Evolutionary conservation across 768 basidiomycete species (phyloP).

Genomic region (Royoungia palumana): DNA sequence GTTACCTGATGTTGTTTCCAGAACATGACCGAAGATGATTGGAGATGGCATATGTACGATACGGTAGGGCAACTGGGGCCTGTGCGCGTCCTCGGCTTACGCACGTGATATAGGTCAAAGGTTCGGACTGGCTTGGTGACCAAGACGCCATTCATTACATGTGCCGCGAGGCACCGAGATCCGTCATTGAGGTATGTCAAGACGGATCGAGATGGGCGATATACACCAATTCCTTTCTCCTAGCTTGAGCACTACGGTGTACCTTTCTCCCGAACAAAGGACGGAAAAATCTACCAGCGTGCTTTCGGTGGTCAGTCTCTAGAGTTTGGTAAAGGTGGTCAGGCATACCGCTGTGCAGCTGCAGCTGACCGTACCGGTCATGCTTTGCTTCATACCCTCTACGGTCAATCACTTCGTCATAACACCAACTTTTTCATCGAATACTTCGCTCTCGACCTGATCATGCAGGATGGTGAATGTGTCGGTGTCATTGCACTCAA

Average conservation of each 20-base stretch:
- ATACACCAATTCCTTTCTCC: background rate
- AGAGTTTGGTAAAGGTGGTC: conserved; percentile 96
- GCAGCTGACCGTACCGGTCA: conserved; percentile 99
- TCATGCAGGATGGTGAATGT: conserved; percentile 99
- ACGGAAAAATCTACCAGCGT: conserved; percentile 99
- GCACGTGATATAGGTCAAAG: conserved; percentile 75
- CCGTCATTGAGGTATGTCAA: conserved; percentile 77
- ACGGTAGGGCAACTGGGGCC: conserved; percentile 52
- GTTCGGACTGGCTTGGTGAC: conserved; percentile 99
- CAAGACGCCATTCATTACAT: conserved; percentile 99
- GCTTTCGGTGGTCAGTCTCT: conserved; percentile 98
- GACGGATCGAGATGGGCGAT: background rate
- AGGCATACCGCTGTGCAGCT: conserved; percentile 98
- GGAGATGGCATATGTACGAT: conserved; percentile 99
- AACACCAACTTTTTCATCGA: conserved; percentile 99
- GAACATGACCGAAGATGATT: conserved; percentile 99
- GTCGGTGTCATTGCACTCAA: conserved; percentile 98
- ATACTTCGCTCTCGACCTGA: conserved; percentile 97
- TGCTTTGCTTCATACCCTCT: conserved; percentile 96
- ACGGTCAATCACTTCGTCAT: conserved; percentile 97
- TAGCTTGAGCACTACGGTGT: conserved; percentile 99
- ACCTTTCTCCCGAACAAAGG: conserved; percentile 96
- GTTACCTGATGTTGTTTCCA: conserved; percentile 27
- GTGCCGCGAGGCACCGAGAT: conserved; percentile 94
- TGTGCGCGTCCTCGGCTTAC: conserved; percentile 12